A percentile compares a stretch with the other conserved stretches of the same genome.
Evolutionary conservation across 371 early-diverging fungal genomes (phyloP).

Genomic region (Mortierella polycephala): DNA sequence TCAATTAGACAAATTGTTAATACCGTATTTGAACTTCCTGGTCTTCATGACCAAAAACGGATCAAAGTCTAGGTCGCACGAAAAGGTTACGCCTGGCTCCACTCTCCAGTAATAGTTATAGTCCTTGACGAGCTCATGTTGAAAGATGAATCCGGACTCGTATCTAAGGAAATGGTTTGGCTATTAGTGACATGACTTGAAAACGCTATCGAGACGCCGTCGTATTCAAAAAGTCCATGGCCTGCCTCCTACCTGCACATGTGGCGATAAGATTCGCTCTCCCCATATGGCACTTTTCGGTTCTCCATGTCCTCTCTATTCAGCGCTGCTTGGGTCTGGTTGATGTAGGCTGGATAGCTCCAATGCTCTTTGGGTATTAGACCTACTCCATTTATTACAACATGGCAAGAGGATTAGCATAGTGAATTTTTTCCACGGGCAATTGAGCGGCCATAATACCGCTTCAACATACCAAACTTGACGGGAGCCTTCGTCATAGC

Average conservation of each 20-base stretch:
- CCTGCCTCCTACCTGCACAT: constrained; percentile 82
- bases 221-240: not conserved
- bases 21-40: constrained; percentile 83
- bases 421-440: too few relatives aligned
- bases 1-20: not conserved
- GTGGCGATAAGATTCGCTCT: constrained; percentile 87
- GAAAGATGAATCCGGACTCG: constrained; percentile 91
- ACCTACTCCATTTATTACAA: constrained; percentile 36
- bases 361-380: constrained; percentile 77
- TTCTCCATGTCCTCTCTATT: constrained; percentile 69
- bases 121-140: constrained; percentile 80
- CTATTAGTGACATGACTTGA: not conserved
- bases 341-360: constrained; percentile 76
- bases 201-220: not conserved
- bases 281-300: constrained; percentile 83
- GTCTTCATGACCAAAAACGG: constrained; percentile 86
- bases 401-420: too few relatives aligned
- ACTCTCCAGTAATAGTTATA: constrained; percentile 97
- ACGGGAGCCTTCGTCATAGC: constrained; percentile 68
- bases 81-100: constrained; percentile 92
- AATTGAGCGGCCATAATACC: constrained; percentile 2
- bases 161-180: constrained; percentile 46
- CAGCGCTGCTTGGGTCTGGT: constrained; percentile 66
- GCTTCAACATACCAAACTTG: constrained; percentile 58
- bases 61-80: constrained; percentile 91